Base-by-base conservation (phyloP, 1,284 basidiomycete species). In the Inonotus hispidus region DNA sequence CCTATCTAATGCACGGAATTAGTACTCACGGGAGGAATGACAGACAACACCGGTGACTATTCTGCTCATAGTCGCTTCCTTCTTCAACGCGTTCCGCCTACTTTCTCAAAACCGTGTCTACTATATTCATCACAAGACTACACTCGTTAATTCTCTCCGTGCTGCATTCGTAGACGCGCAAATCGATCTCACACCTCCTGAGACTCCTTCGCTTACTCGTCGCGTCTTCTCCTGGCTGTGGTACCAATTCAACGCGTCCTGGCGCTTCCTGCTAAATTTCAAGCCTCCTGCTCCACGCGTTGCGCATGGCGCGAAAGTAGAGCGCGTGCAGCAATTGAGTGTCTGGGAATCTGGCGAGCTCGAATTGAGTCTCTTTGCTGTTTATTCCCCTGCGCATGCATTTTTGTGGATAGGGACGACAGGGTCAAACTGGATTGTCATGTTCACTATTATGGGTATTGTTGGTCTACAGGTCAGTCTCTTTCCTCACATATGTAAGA, bases 301-400 rank as follows among this genome's bases (percentile, higher is more conserved):
- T 75, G 47, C 73, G 76, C 38, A 74, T 73, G 49, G 73, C 75
- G 7, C 76, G 75, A 50, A 81, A 76, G 66, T 59, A 54, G 69
- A 72, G 56, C 71, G 73, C 49, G 74, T 92, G 19, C 88, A 91
- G 68, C 85, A 90, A 69, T 73, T 93, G 57, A 84, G 88, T 63
- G 78, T 90, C 43, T 93, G 91, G 91, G 76, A 79, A 7, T 90
- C 91, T 1, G 84, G 83, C n/a, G 82, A 85, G 65, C 72, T 90
- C 50, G 87, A 91, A 69, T 75, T 84, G 65, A 77, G 77, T 63
- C 73, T 93, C 35, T 87, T 93, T 64, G 79, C 81, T 53, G 72
- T 91, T 35, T 93, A 92, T 73, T 92, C 91, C 1, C 91, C 91
- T 39, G 82, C 80, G 35, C 88, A 92, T 68, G 78, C 81, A 2